Evolutionary conservation across 495 filamentous ascomycete species (phyloP).

Genomic region (Podospora australis): DNA sequence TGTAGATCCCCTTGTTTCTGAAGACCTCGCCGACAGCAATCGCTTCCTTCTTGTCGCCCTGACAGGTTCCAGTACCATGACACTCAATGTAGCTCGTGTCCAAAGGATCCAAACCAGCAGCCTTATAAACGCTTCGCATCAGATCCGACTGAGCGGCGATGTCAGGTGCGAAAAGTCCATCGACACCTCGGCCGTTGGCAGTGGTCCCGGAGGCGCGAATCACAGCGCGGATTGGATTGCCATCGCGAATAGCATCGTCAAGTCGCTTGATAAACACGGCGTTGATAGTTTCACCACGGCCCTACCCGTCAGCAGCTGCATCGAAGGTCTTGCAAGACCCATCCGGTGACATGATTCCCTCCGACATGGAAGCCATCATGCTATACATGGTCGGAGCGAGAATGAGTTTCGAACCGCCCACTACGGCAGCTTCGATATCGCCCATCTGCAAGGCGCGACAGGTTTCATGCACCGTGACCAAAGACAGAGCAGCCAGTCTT

Average conservation of each 20-base stretch:
- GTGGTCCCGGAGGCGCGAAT: conserved; percentile 46
- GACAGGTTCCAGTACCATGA: conserved; percentile 39
- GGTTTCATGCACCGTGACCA: conserved; percentile 36
- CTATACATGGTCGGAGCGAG: conserved; percentile 7
- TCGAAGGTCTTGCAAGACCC: conserved; percentile 30
- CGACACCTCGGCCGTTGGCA: conserved; percentile 37
- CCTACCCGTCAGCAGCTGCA: conserved; percentile 41
- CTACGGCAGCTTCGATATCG: conserved; percentile 37
- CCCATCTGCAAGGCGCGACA: conserved; percentile 35
- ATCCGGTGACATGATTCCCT: conserved; percentile 17
- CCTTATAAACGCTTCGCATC: conserved; percentile 38
- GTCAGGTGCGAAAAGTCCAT: conserved; percentile 43
- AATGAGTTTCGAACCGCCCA: conserved; percentile 29
- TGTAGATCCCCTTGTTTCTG: background rate
- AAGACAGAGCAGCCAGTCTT: conserved; percentile 43
- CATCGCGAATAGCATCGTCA: conserved; percentile 37
- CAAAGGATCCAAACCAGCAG: background rate
- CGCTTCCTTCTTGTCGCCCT: background rate
- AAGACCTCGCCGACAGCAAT: conserved; percentile 20
- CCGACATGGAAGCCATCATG: background rate
- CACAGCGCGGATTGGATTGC: conserved; percentile 47
- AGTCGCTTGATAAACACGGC: conserved; percentile 40
- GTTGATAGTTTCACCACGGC: conserved; percentile 49
- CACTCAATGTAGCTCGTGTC: conserved; percentile 19
- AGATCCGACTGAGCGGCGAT: conserved; percentile 41